Evolutionary conservation across 1,284 basidiomycete genomes (phyloP), one percentile per base, ranked within the genome.

Genomic region (Sphaerobolus stellatus): DNA sequence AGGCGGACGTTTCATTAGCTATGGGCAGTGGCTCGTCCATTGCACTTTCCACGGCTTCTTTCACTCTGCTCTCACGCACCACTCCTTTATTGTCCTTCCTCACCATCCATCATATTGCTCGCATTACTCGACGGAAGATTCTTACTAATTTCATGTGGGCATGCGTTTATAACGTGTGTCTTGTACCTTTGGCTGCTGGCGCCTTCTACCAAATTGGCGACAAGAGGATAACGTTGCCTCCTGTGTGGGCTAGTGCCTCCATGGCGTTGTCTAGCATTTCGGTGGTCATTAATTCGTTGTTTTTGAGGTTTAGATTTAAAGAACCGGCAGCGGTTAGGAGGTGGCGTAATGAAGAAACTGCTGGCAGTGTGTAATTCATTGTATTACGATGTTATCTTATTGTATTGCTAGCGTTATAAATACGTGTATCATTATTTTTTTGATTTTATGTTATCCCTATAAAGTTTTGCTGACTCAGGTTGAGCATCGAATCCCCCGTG

Each of bases 221-320:
- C 9, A 22, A 18, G 4, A 40, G 40, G 24, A 48, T 44, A 5
- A 54, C 34, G 14, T 38, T 54, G 7, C 53, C 53, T 4, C 89
- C 90, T 5, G 89, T 92, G 3, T 92, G 89, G 88, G 84, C 86
- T 14, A 88, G 88, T 2, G 70, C 92, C 13, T 83, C 88, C 0
- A 92, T 92, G 90, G 88, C 90, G 22, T 67, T 90, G 46, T 86
- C 84, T 79, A 84, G 83, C 38, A 74, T 83, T 22, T 83, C 82
- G 1, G 83, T 86, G 25, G 75, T 86, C 14, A 75, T 74, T 60
- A 85, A 82, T 57, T 84, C 83, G 1, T 69, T 86, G 20, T 60
- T 78, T 31, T 71, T 86, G 56, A 78, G 47, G 18, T 54, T 45
- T 45, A 4, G 34, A 25, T 54, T 48, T 49, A 48, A 25, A 2